Evolutionary conservation across 2,329 filamentous ascomycete genomes (phyloP), one percentile per base, ranked within the genome.

Genomic region (Bipolaris zeicola): DNA sequence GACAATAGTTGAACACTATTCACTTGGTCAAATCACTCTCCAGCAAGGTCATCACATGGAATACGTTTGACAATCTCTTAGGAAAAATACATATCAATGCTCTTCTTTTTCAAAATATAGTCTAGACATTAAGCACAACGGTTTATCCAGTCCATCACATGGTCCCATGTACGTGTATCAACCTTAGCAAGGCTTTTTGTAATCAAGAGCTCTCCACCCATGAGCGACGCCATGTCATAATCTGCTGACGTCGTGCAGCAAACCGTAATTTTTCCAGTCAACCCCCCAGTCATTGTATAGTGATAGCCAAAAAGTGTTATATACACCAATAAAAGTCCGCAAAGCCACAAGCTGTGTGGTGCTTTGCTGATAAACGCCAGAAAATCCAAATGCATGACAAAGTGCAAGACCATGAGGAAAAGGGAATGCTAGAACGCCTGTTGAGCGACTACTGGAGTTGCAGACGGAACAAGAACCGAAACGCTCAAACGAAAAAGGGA

Each of bases 211-310:
- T 46, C 18, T n/a, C 10, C 7, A 37, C 13, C 20, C 20, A 33
- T 36, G 56, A 62, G 61, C 50, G 49, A 50, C 43, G 55, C 57
- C 52, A 51, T 58, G 48, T 65, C 63, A 57, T 65, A 42, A 63
- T 54, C 55, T 57, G 58, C 55, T 57, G 45, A 57, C 41, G 11
- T 41, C 41, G 18, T 55, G 42, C 28, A 44, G 34, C 45, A 39
- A 37, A 49, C 31, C 46, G 13, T 31, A 16, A 22, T 33, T 55
- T 51, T 45, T 37, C 34, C 42, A 45, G 24, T 39, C 46, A 38
- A 41, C 53, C 24, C 16, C 26, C 42, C 48, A 31, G 20, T 47
- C 46, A 22, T 56, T 49, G 51, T 56, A 43, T 42, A 47, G 36
- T 20, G 16, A 42, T 41, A n/a, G 49, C 22, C 14, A 28, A 38